A percentile compares a stretch with the other conserved stretches of the same genome.
phyloP scores from a whole-genome alignment of 805 yeast genomes.

The Cyberlindnera bimundalis region DNA sequence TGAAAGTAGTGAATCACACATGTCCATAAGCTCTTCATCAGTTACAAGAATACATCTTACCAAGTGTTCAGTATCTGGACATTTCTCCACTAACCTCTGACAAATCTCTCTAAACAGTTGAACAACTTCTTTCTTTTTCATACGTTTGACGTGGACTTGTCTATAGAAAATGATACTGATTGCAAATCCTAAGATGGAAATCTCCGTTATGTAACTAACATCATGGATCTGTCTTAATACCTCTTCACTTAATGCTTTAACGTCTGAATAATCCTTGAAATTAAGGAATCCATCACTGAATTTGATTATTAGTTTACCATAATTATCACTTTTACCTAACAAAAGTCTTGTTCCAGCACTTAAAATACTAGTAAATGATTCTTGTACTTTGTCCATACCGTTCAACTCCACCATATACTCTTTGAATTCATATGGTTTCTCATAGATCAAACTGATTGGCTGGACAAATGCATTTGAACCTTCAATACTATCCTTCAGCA shows the following conservation, averaged over 20 bases:
- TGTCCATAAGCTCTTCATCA: conserved; percentile 1
- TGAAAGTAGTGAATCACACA: conserved; percentile 4
- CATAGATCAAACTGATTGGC: conserved; percentile 22
- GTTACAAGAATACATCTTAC: conserved; percentile 1
- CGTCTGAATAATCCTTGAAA: conserved; percentile 6
- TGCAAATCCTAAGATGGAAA: conserved; percentile 19
- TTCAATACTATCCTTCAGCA: conserved; percentile 14
- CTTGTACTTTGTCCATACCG: conserved; percentile 25
- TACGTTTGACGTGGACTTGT: conserved; percentile 13
- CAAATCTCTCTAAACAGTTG: conserved; percentile 9
- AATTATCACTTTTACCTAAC: conserved; percentile 13
- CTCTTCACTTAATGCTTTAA: conserved; percentile 6
- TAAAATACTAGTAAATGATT: conserved; percentile 19
- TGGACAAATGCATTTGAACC: conserved; percentile 12
- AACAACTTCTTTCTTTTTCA: conserved; percentile 6
- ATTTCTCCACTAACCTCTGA: conserved; percentile 3
- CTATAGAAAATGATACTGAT: conserved; percentile 16
- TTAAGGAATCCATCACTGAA: conserved; percentile 14
- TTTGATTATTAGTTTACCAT: conserved; percentile 23
- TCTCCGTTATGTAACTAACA: conserved; percentile 17
- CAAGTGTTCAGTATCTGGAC: conserved; percentile 14
- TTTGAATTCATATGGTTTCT: conserved; percentile 25
- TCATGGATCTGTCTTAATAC: conserved; percentile 20
- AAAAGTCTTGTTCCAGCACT: conserved; percentile 12
- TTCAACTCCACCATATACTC: conserved; percentile 24